Evolutionary conservation across 805 yeast genomes (phyloP), one percentile per base, ranked within the genome.

Genomic region (Saccharomycopsis sp.): DNA sequence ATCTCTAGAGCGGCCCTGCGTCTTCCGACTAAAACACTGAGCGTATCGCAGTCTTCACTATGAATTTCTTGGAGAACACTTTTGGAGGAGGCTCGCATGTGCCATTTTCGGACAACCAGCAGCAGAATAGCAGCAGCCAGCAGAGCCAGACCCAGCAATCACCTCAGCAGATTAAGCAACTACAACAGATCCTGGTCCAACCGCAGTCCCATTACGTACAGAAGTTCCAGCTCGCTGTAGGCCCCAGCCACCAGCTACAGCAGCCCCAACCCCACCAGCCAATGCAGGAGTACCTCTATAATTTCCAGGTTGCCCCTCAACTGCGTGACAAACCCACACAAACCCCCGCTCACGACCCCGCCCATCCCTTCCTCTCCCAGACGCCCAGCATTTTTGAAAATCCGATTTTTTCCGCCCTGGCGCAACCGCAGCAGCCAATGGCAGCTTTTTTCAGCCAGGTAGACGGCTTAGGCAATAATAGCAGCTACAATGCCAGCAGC

Each of bases 181-280:
- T 24, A 16, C 46, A 37, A 20, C 54, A 14, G 34, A 16, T 7
- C 14, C 48, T 21, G 48, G 15, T 23, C 16, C 54, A 29, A 18
- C 54, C 4, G n/a, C 54, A 21, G 59, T 51, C n/a, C 64, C 70
- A 2, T 65, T 62, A 20, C 66, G 61, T 12, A 3, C 37, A 24
- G 53, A 53, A 34, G 53, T 57, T 7, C 15, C 29, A 51, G 16
- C 48, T 20, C 8, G 16, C 8, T 44, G 4, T 44, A 7, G 16
- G 16, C 21, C 48, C 48, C 4, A 44, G 16, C 16, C 48, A 44
- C 8, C 18, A 44, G 8, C 21, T 44, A 8, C 21, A 16, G 18
- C 48, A n/a, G 21, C 48, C 8, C 20, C 48, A 44, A 18, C 21
- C 4, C 20, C 48, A 44, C 4, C 48, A 29, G 12, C 48, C 4